Evolutionary conservation across 2,329 filamentous ascomycete species (phyloP).

Genomic region (Diplodia seriata): DNA sequence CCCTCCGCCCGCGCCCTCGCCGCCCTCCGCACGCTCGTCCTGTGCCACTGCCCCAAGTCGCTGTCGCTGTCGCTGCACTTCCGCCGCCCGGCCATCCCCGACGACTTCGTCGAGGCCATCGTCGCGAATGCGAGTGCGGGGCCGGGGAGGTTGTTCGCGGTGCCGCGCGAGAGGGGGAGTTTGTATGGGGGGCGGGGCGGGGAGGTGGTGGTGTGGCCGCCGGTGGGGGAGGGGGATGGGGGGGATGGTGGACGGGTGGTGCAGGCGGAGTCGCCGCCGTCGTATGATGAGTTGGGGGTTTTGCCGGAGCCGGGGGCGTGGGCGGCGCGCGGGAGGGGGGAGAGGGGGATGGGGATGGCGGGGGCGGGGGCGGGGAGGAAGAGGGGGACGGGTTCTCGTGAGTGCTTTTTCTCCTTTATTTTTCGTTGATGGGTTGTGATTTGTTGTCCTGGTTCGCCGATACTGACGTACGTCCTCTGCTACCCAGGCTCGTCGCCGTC

Average conservation of each 20-base stretch:
- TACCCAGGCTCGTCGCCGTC: too few species aligned
- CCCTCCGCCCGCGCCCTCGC: slow-evolving; percentile 2
- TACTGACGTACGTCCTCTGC: too few species aligned
- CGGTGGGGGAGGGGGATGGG: too few species aligned
- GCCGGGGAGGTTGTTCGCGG: background rate
- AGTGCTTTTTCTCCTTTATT: too few species aligned
- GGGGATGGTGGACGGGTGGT: too few species aligned
- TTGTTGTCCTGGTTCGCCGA: too few species aligned
- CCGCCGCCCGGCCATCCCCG: background rate
- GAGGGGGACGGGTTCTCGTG: background rate
- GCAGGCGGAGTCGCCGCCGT: background rate
- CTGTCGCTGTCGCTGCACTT: background rate
- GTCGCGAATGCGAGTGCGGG: background rate
- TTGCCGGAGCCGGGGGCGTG: too few species aligned
- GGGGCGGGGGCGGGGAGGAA: background rate
- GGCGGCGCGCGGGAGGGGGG: background rate
- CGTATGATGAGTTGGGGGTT: slow-evolving; percentile 9
- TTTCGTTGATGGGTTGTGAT: too few species aligned
- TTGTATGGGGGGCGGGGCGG: slow-evolving; percentile 7
- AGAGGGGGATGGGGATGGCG: too few species aligned
- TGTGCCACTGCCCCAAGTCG: too few species aligned
- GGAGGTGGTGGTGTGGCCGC: background rate
- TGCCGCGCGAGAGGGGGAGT: background rate
- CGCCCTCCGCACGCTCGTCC: background rate
- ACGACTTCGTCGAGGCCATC: background rate